A percentile compares a stretch with the other conserved stretches of the same genome.
These are phyloP conservation scores for Chenopodium quinoa DNA, from an alignment of 148 eudicot genomes.

Conservation along the genomic window DNA sequence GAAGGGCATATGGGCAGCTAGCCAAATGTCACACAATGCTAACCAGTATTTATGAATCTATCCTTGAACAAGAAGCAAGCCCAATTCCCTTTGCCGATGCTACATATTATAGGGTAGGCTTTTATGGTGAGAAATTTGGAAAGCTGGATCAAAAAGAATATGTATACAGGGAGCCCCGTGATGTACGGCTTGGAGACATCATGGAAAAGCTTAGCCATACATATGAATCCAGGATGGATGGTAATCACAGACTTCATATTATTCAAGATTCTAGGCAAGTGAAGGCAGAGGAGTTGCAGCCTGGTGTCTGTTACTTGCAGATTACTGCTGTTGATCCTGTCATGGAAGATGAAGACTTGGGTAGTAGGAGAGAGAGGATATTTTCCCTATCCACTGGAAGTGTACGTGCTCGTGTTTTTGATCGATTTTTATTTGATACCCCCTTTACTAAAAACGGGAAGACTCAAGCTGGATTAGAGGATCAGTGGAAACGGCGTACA, in stretches of 20 bases:
- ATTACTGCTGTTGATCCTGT: conserved; percentile 99
- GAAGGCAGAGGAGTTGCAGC: conserved; percentile 85
- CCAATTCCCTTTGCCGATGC: conserved; percentile 98
- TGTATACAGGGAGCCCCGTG: conserved; percentile 94
- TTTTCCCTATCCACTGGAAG: conserved; percentile 95
- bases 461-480: conserved; percentile 98
- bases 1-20: conserved; percentile 93
- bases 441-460: conserved; percentile 98
- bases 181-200: conserved; percentile 95
- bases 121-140: conserved; percentile 91
- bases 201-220: conserved; percentile 98
- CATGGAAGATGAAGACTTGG: conserved; percentile 99
- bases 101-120: conserved; percentile 98
- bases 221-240: conserved; percentile 90
- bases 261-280: conserved; percentile 99
- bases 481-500: conserved; percentile 97
- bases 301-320: conserved; percentile 90
- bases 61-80: conserved; percentile 98
- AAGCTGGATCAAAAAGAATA: conserved; percentile 86
- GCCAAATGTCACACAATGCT: conserved; percentile 98
- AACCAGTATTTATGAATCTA: conserved; percentile 90
- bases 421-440: conserved; percentile 93
- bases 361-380: conserved; percentile 97
- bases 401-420: conserved; percentile 96
- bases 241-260: conserved; percentile 74